phyloP scores from a whole-genome alignment of 371 early-diverging fungal species.

The Umbelopsis sp. region DNA sequence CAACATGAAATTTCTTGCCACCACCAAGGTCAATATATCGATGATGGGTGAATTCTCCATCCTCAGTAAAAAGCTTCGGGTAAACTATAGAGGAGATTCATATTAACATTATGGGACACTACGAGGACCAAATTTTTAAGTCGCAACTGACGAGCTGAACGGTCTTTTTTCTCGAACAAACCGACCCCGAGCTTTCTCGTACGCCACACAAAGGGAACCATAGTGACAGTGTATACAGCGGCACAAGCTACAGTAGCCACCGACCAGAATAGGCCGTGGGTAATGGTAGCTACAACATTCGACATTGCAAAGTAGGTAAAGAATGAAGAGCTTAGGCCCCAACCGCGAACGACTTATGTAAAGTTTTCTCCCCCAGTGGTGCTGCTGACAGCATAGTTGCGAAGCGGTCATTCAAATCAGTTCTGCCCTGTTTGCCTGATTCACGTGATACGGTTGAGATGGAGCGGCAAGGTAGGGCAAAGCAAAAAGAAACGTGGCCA shows the following conservation, averaged over 20 bases:
- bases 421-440: neutral
- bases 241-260: neutral
- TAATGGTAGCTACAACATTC: neutral
- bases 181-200: neutral
- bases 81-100: neutral
- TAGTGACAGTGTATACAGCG: neutral
- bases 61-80: constrained; percentile 15
- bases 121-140: neutral
- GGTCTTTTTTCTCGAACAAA: neutral
- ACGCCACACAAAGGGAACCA: neutral
- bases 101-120: neutral
- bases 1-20: constrained; percentile 23
- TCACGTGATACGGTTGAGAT: neutral
- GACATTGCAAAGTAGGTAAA: neutral
- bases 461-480: neutral
- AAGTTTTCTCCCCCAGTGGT: too few relatives aligned
- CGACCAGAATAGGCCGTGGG: neutral
- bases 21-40: constrained; percentile 19
- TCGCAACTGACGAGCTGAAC: neutral
- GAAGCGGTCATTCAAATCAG: too few relatives aligned
- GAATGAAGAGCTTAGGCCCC: too few relatives aligned
- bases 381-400: too few relatives aligned
- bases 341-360: too few relatives aligned
- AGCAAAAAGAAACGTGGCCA: neutral
- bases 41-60: constrained; percentile 20